Evolutionary conservation across 2,329 filamentous ascomycete species (phyloP), one percentile per base, ranked within the genome.

Genomic region (Fusarium begoniae): DNA sequence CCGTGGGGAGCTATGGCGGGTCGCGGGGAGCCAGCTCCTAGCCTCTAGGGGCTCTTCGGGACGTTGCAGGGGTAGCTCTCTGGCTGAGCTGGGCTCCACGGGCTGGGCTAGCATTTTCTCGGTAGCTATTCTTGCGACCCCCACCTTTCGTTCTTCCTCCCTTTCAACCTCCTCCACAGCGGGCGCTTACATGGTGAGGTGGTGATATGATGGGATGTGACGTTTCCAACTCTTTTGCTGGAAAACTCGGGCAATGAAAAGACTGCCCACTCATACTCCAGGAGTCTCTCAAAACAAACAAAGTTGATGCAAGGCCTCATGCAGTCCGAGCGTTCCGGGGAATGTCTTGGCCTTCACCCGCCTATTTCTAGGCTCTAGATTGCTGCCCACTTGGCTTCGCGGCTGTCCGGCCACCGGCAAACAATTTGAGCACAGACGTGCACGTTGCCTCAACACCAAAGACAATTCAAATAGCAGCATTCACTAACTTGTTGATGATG

Each of bases 1-100:
- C 74, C 72, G 73, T 75, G 71, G 75, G 76, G 67, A 78, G 76
- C 76, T 78, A 70, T 75, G 64, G 73, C 74, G 76, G 76, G 76
- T 68, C 65, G 67, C 67, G 67, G 71, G 69, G 54, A 62, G 67
- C 50, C 50, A 40, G 28, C 75, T 70, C 54, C 73, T 67, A 73
- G 67, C n/a, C 58, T n/a, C 56, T 66, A 71, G 69, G 55, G 66
- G 63, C 66, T 66, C 51, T 50, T 63, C 69, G 74, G 72, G 68
- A 65, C 51, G 66, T 51, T 75, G 58, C 76, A 78, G 73, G 76
- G 75, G 66, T 77, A 78, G 76, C 26, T 26, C 73, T 69, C 60
- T 30, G 51, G 24, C 30, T 22, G 18, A 37, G 32, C n/a, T 53
- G 30, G 30, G 50, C 50, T 53, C 30, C n/a, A 20, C 26, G 18